Base-by-base conservation (phyloP, 345 rosid genomes). In the Aethionema arabicum region DNA sequence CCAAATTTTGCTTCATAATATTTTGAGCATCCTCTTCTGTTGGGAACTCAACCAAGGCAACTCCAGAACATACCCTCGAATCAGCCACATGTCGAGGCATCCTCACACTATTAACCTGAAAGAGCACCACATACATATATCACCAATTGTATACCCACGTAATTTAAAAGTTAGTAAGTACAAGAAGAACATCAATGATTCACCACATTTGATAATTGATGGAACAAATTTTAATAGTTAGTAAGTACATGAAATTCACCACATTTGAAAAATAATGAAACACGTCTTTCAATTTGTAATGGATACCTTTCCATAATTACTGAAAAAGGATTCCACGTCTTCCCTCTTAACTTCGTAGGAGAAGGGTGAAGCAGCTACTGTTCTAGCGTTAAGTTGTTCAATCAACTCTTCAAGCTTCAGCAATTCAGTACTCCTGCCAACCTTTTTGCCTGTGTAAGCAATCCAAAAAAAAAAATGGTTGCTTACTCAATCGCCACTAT, bases 101-200 rank as follows among this genome's bases (percentile, higher is more conserved):
- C 76, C 97, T 90, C 77, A 93, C 85, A 63, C 97, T 90, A 59
- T 79, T 82, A 21, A 93, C 90, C 99, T 90, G 81, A 32, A 11
- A 32, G 11, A 15, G 42, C 7, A 29, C 40, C 4, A 47, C 39
- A 53, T 9, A 43, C 57, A 52, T 49, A 48, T 5, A 50, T 49
- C 33, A 69, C 7, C 31, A 38, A 7, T 37, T 15, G 66, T 5
- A 56, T 5, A 48, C 27, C 59, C 53, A 63, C 16, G 0, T 8
- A 21, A 12, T 30, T 8, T 2, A 9, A 37, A 31, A 9, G 14
- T 7, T 21, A 4, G 5, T 13, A 4, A 15, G 8, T 50, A n/a
- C 42, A 14, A 4, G 11, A 63, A 5, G 36, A 21, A 12, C 4
- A 6, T 0, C 44, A 12, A 40, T 21, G 27, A 21, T 21, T 21